phyloP scores from a whole-genome alignment of 352 stramenopile genomes.

The Saprolegnia diclina region DNA sequence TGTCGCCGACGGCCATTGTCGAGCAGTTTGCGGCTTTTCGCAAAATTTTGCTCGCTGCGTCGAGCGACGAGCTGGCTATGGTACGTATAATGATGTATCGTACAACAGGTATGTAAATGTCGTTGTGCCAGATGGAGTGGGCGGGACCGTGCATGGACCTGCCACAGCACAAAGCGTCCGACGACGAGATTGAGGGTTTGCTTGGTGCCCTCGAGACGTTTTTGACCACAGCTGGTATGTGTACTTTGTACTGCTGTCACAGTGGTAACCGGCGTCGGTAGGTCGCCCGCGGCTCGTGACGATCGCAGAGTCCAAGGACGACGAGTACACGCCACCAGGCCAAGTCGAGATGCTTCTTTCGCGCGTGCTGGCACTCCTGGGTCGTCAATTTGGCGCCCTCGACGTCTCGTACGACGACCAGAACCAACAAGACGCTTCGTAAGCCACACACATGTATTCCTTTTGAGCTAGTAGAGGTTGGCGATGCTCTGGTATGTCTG shows the following conservation, averaged over 20 bases:
- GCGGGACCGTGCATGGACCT: conserved; percentile 57
- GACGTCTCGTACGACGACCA: conserved; percentile 44
- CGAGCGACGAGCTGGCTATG: conserved; percentile 36
- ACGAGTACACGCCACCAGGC: conserved; percentile 62
- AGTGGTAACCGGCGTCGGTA: neutral
- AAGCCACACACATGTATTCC: too few relatives aligned
- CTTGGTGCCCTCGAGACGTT: conserved; percentile 37
- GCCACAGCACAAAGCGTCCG: conserved; percentile 53
- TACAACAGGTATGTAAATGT: neutral
- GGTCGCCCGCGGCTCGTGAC: conserved; percentile 64
- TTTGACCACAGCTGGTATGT: conserved; percentile 25
- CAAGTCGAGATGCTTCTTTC: conserved; percentile 48
- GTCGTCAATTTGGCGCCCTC: conserved; percentile 33
- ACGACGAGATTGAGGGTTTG: conserved; percentile 48
- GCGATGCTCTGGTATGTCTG: conserved; percentile 50
- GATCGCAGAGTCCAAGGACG: conserved; percentile 69
- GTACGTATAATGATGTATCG: conserved; percentile 6
- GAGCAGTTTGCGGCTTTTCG: neutral
- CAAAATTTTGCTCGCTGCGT: neutral
- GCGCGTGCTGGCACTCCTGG: conserved; percentile 46
- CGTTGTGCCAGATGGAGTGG: conserved; percentile 15
- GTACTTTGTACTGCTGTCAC: neutral
- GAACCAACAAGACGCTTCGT: too few relatives aligned
- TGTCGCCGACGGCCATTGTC: neutral
- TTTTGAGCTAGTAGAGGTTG: conserved; percentile 17